Evolutionary conservation across 2,329 filamentous ascomycete species (phyloP).

Genomic region (Diplodia mutila): DNA sequence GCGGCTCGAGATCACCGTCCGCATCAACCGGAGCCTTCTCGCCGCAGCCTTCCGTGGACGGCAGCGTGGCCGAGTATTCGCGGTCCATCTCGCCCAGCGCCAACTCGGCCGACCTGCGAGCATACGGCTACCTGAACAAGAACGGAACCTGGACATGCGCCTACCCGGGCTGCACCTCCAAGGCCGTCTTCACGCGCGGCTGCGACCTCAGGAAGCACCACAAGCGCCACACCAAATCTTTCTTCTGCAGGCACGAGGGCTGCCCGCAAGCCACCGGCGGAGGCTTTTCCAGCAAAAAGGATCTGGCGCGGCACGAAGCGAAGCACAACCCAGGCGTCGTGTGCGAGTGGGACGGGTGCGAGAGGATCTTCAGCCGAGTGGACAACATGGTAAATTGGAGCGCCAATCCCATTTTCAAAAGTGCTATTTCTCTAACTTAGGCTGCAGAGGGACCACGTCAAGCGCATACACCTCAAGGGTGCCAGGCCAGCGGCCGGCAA

Average conservation of each 20-base stretch:
- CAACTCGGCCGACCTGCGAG: slow-evolving; percentile 40
- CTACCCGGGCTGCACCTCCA: slow-evolving; percentile 63
- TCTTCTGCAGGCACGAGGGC: slow-evolving; percentile 63
- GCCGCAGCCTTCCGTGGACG: slow-evolving; percentile 25
- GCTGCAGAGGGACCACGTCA: slow-evolving; percentile 45
- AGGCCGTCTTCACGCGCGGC: slow-evolving; percentile 60
- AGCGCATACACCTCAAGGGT: slow-evolving; percentile 45
- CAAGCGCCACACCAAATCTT: slow-evolving; percentile 64
- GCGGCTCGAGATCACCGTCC: slow-evolving; percentile 21
- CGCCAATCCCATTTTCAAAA: background rate
- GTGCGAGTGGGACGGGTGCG: slow-evolving; percentile 63
- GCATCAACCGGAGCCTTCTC: slow-evolving; percentile 23
- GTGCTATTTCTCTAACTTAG: background rate
- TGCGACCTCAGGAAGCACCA: slow-evolving; percentile 67
- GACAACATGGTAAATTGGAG: slow-evolving; percentile 61
- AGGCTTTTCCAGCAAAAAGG: slow-evolving; percentile 66
- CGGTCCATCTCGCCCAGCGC: slow-evolving; percentile 46
- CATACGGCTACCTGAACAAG: slow-evolving; percentile 49
- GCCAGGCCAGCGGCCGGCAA: slow-evolving; percentile 22
- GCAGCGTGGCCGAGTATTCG: slow-evolving; percentile 31
- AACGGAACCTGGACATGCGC: slow-evolving; percentile 61
- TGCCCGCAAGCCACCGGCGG: slow-evolving; percentile 61
- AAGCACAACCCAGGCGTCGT: slow-evolving; percentile 65
- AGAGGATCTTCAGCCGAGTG: slow-evolving; percentile 62
- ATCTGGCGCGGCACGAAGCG: slow-evolving; percentile 63